Evolutionary conservation across 2,329 filamentous ascomycete genomes (phyloP).

Genomic region (Alternaria ventricosa): DNA sequence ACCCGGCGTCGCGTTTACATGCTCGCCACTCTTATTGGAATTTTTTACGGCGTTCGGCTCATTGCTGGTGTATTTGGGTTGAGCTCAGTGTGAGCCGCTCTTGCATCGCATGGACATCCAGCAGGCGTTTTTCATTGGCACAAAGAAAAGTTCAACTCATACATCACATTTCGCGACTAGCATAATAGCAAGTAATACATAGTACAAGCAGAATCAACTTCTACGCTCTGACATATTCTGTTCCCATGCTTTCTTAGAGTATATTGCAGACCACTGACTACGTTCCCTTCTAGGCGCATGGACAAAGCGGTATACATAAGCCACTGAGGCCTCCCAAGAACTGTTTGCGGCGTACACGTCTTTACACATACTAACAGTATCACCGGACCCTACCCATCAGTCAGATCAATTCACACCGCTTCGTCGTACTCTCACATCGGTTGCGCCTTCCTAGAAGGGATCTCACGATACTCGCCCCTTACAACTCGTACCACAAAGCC

Average conservation of each 20-base stretch:
- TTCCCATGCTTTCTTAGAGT: not conserved
- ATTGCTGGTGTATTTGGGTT: slow-evolving; percentile 16
- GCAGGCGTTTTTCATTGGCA: slow-evolving; percentile 1
- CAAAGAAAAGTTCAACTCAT: slow-evolving; percentile 1
- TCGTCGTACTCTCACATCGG: not conserved
- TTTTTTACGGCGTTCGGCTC: slow-evolving; percentile 5
- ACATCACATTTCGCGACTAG: not conserved
- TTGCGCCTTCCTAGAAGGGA: not conserved
- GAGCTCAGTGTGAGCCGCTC: slow-evolving; percentile 20
- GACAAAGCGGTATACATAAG: not conserved
- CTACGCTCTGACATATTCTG: not conserved
- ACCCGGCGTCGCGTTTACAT: slow-evolving; percentile 20
- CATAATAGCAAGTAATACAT: slow-evolving; percentile 5
- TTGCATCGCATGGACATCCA: slow-evolving; percentile 14
- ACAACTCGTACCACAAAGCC: not conserved
- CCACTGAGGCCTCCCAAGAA: not conserved
- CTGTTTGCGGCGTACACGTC: not conserved
- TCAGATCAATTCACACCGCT: not conserved
- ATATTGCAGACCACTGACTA: not conserved
- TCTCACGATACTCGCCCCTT: not conserved
- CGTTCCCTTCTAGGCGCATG: not conserved
- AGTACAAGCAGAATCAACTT: slow-evolving; percentile 8
- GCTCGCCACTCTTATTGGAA: slow-evolving; percentile 10
- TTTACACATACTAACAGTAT: not conserved
- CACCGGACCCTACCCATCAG: not conserved